Percentiles rank a stretch among this genome's conserved stretches.
Conservation (phyloP, 2,329 filamentous ascomycete species). For the Sclerotinia subarctica region DNA sequence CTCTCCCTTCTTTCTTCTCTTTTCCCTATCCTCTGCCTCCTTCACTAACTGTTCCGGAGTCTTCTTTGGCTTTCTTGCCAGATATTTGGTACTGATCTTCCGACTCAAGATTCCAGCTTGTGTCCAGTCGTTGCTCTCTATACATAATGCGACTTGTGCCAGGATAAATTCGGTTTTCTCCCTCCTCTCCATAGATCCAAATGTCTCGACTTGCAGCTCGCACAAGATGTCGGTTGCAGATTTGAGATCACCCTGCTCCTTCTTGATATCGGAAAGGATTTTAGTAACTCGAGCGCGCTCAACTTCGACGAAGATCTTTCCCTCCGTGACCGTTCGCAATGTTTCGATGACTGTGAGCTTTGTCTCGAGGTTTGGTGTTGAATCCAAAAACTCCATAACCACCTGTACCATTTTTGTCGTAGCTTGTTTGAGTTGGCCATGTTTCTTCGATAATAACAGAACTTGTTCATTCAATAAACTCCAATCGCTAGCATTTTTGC, state of each 20-base stretch:
- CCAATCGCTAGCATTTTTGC: slow-evolving; percentile 92
- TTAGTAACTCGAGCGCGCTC: slow-evolving; percentile 93
- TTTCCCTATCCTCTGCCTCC: slow-evolving; percentile 83
- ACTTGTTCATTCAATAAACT: slow-evolving; percentile 94
- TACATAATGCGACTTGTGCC: slow-evolving; percentile 90
- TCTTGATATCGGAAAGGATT: slow-evolving; percentile 96
- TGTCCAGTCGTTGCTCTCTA: slow-evolving; percentile 93
- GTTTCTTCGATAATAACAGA: slow-evolving; percentile 94
- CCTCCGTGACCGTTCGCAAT: slow-evolving; percentile 91
- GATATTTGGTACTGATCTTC: slow-evolving; percentile 95
- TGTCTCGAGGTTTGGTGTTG: slow-evolving; percentile 77
- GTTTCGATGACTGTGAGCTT: slow-evolving; percentile 96
- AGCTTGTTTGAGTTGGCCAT: slow-evolving; percentile 98
- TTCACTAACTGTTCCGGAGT: slow-evolving; percentile 84
- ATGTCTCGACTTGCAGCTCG: slow-evolving; percentile 97
- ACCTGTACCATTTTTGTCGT: slow-evolving; percentile 99
- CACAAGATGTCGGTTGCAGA: slow-evolving; percentile 90
- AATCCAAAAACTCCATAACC: slow-evolving; percentile 87
- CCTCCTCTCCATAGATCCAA: slow-evolving; percentile 93
- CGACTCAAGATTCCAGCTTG: slow-evolving; percentile 90
- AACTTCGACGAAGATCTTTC: slow-evolving; percentile 99
- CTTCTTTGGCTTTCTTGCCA: slow-evolving; percentile 88
- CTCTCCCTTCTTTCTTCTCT: slow-evolving; percentile 74
- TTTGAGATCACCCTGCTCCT: slow-evolving; percentile 86
- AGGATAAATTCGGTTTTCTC: slow-evolving; percentile 99